These are phyloP conservation scores for Torulaspora indica DNA, from an alignment of 805 yeast genomes.

Conservation along the genomic window DNA sequence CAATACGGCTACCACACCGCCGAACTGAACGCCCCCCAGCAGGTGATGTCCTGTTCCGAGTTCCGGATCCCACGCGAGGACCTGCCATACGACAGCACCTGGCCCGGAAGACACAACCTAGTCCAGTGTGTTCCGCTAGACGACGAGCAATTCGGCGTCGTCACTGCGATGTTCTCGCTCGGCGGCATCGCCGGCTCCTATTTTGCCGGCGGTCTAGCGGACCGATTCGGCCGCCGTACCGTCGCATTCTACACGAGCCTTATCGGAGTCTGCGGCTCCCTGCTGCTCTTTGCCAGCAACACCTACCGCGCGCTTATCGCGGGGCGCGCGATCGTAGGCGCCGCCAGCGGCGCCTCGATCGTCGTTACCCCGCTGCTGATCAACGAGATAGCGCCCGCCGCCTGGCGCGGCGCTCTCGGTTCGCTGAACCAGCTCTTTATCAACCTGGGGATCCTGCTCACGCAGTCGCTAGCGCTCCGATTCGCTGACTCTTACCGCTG, in stretches of 20 bases:
- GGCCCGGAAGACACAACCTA: conserved; percentile 43
- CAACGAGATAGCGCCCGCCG: conserved; percentile 71
- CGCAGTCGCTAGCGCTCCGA: conserved; percentile 67
- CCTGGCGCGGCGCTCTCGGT: conserved; percentile 72
- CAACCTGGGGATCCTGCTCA: conserved; percentile 75
- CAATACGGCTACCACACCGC: conserved; percentile 96
- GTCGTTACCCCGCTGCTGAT: conserved; percentile 82
- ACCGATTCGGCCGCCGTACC: conserved; percentile 55
- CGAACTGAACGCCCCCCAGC: conserved; percentile 86
- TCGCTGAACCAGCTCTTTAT: conserved; percentile 85
- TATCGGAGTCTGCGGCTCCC: conserved; percentile 51
- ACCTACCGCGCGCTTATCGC: conserved; percentile 42
- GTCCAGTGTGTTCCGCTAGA: conserved; percentile 56
- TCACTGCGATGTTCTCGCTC: conserved; percentile 74
- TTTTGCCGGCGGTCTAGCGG: conserved; percentile 67
- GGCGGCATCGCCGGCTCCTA: conserved; percentile 81
- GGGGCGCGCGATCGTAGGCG: conserved; percentile 76
- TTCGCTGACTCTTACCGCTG: conserved; percentile 66
- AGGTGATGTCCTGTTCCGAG: conserved; percentile 54
- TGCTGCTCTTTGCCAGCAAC: conserved; percentile 50
- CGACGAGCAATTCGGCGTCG: conserved; percentile 59
- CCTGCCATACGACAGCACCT: conserved; percentile 25
- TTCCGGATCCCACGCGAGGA: conserved; percentile 23
- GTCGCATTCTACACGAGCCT: conserved; percentile 50
- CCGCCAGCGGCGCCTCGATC: conserved; percentile 83